phyloP scores from a whole-genome alignment of 176 grass and related monocot genomes.

The Canna indica region DNA sequence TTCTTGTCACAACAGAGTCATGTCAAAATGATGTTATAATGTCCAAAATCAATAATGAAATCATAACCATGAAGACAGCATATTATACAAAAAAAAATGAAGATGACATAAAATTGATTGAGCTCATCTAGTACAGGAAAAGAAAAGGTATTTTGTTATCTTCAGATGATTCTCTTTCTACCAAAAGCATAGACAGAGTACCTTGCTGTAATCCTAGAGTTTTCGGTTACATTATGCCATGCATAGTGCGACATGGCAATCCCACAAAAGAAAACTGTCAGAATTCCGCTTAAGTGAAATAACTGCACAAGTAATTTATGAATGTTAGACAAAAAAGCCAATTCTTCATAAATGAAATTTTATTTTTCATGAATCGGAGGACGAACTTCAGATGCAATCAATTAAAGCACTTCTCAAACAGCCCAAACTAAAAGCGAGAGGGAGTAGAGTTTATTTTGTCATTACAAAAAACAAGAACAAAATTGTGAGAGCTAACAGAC shows the following conservation, averaged over 20 bases:
- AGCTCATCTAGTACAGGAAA: not conserved
- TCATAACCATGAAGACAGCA: too few species aligned
- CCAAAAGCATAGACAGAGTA: constrained; percentile 5
- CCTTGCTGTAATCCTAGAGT: constrained; percentile 78
- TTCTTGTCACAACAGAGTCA: not conserved
- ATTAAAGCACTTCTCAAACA: not conserved
- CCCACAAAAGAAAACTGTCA: constrained; percentile 89
- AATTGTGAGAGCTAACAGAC: not conserved
- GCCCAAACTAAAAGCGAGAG: too few species aligned
- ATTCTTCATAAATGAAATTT: not conserved
- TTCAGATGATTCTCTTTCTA: not conserved
- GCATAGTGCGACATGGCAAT: constrained; percentile 96
- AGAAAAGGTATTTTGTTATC: not conserved
- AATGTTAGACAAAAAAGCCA: not conserved
- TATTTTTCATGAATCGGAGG: not conserved
- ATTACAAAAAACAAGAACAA: not conserved
- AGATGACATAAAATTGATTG: not conserved
- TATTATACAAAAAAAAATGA: not conserved
- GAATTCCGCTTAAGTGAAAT: constrained; percentile 57
- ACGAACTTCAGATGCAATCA: not conserved
- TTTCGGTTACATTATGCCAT: constrained; percentile 82
- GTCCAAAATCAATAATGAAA: not conserved
- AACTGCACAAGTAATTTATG: constrained; percentile 29
- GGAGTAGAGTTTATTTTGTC: not conserved
- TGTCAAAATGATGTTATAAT: not conserved